Evolutionary conservation across 495 filamentous ascomycete species (phyloP).

Genomic region (Daldinia decipiens): DNA sequence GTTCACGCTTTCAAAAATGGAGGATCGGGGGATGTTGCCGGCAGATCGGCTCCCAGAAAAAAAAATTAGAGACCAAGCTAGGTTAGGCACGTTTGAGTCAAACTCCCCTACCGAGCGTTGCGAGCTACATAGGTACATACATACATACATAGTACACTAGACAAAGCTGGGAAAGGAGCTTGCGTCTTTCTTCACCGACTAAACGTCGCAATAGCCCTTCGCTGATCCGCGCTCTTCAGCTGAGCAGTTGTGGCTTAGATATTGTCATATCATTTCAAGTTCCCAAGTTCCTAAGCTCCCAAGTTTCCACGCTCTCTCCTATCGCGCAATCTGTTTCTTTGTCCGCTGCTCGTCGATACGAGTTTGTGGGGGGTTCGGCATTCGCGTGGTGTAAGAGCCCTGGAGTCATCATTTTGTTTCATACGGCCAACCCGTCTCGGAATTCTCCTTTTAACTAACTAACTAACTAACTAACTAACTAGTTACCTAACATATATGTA

Average conservation of each 20-base stretch:
- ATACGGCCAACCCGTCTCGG: constrained; percentile 17
- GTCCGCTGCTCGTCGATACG: constrained; percentile 27
- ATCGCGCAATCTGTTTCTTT: constrained; percentile 34
- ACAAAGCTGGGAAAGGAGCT: constrained; percentile 30
- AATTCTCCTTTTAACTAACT: constrained; percentile 14
- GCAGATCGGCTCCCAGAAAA: constrained; percentile 31
- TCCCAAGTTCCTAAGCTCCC: not conserved
- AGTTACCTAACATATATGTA: no score
- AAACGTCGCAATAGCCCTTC: constrained; percentile 30
- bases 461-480: not conserved
- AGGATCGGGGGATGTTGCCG: constrained; percentile 25
- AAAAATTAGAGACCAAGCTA: constrained; percentile 1
- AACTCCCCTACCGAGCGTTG: constrained; percentile 20
- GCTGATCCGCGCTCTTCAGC: constrained; percentile 40
- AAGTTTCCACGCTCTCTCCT: constrained; percentile 9
- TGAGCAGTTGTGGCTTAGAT: constrained; percentile 42
- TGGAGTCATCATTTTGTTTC: constrained; percentile 17
- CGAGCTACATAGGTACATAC: no score
- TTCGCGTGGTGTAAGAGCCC: constrained; percentile 19
- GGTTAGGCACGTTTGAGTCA: constrained; percentile 36
- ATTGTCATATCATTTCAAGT: constrained; percentile 24
- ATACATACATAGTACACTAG: no score
- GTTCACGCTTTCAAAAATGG: not conserved
- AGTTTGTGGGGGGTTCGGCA: constrained; percentile 38
- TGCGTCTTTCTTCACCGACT: constrained; percentile 39